A percentile compares a stretch with the other conserved stretches of the same genome.
Evolutionary conservation across 495 filamentous ascomycete genomes (phyloP).

Genomic region (Penicillium paxilli): DNA sequence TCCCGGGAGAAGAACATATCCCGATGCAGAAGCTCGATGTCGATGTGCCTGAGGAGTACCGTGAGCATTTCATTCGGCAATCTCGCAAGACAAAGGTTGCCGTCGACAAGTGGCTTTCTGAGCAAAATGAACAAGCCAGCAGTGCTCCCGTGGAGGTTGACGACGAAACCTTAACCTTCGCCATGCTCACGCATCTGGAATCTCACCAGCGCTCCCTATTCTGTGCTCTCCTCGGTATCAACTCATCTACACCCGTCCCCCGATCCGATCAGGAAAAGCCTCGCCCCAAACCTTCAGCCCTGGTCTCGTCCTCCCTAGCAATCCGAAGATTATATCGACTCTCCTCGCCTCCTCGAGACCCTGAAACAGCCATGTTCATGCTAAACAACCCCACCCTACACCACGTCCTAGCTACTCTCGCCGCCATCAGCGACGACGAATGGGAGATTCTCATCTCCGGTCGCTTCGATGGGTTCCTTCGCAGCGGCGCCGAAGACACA

Average conservation of each 20-base stretch:
- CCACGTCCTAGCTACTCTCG: slow-evolving; percentile 82
- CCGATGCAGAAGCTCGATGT: slow-evolving; percentile 86
- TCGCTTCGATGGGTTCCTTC: slow-evolving; percentile 95
- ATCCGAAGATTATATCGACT: slow-evolving; percentile 86
- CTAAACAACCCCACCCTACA: slow-evolving; percentile 80
- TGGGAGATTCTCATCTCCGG: slow-evolving; percentile 97
- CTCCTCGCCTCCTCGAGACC: slow-evolving; percentile 67
- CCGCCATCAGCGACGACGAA: slow-evolving; percentile 80
- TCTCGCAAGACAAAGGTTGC: slow-evolving; percentile 80
- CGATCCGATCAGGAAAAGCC: slow-evolving; percentile 45
- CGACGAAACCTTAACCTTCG: slow-evolving; percentile 88
- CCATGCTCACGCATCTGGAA: slow-evolving; percentile 85
- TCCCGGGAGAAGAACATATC: slow-evolving; percentile 47
- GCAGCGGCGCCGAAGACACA: slow-evolving; percentile 80
- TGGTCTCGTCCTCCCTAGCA: slow-evolving; percentile 69
- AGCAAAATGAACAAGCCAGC: slow-evolving; percentile 67
- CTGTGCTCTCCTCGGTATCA: slow-evolving; percentile 72
- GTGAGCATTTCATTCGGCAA: slow-evolving; percentile 84
- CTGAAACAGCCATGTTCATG: slow-evolving; percentile 85
- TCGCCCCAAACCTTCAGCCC: slow-evolving; percentile 62
- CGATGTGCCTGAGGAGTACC: slow-evolving; percentile 87
- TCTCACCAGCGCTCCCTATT: slow-evolving; percentile 73
- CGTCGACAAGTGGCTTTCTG: slow-evolving; percentile 83
- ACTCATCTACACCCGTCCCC: slow-evolving; percentile 47
- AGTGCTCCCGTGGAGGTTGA: slow-evolving; percentile 83